phyloP scores from a whole-genome alignment of 1,284 basidiomycete species.

The Malassezia globosa region DNA sequence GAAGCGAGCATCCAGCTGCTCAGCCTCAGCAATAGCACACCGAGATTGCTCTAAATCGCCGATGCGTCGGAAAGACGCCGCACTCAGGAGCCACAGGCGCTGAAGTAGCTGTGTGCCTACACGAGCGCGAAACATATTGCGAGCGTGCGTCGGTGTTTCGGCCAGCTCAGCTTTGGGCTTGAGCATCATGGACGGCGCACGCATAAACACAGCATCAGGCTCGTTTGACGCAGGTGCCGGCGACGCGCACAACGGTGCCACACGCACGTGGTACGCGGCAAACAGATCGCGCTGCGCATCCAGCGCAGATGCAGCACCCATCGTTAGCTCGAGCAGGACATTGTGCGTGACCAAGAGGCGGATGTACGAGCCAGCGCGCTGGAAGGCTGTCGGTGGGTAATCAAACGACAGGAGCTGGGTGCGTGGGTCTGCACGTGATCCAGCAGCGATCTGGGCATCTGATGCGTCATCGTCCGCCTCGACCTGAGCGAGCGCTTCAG shows the following conservation, averaged over 20 bases:
- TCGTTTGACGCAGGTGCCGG: not conserved
- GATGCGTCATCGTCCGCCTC: constrained; percentile 35
- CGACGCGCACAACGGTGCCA: constrained; percentile 10
- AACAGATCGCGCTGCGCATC: constrained; percentile 75
- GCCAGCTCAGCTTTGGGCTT: constrained; percentile 15
- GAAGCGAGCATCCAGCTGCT: constrained; percentile 72
- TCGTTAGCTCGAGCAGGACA: constrained; percentile 67
- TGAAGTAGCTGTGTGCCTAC: constrained; percentile 53
- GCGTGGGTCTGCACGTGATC: constrained; percentile 4
- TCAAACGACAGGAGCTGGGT: constrained; percentile 51
- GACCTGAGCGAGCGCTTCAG: constrained; percentile 51
- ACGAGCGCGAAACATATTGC: constrained; percentile 11
- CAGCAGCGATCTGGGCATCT: constrained; percentile 7
- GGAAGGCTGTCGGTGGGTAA: constrained; percentile 55
- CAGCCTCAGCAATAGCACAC: constrained; percentile 87
- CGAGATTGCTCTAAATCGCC: constrained; percentile 79
- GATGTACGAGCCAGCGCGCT: constrained; percentile 65
- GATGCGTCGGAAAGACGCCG: constrained; percentile 79
- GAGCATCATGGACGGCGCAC: constrained; percentile 9
- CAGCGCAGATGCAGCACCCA: constrained; percentile 75
- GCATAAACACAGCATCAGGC: not conserved
- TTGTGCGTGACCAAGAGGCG: constrained; percentile 79
- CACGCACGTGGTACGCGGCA: constrained; percentile 55
- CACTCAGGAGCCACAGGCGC: constrained; percentile 82
- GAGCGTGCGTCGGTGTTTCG: constrained; percentile 13